Evolutionary conservation across 192 early-diverging fungal species (phyloP).

Genomic region (Paraglomus brasilianum): DNA sequence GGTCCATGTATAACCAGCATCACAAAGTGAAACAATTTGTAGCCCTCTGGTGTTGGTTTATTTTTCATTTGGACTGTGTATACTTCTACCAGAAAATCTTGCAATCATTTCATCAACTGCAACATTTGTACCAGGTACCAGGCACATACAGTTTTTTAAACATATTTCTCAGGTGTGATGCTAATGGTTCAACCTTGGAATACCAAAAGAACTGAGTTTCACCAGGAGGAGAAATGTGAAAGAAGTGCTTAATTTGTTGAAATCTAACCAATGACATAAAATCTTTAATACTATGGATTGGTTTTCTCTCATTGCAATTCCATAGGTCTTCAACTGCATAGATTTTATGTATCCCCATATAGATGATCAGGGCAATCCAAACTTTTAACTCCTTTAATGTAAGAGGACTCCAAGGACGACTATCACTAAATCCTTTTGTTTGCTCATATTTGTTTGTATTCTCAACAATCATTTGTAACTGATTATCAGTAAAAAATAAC

Average conservation of each 20-base stretch:
- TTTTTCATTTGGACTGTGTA: slow-evolving; percentile 32
- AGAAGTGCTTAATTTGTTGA: slow-evolving; percentile 31
- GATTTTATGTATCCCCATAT: slow-evolving; percentile 31
- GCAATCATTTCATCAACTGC: slow-evolving; percentile 38
- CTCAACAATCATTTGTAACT: slow-evolving; percentile 10
- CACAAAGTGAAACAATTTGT: slow-evolving; percentile 37
- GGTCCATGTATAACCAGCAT: slow-evolving; percentile 33
- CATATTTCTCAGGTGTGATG: slow-evolving; percentile 2
- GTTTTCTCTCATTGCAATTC: background rate
- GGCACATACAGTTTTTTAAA: slow-evolving; percentile 33
- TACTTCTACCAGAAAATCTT: slow-evolving; percentile 31
- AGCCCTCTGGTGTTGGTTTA: slow-evolving; percentile 35
- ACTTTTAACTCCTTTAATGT: slow-evolving; percentile 21
- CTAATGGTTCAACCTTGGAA: slow-evolving; percentile 31
- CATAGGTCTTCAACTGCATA: slow-evolving; percentile 11
- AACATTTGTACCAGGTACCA: slow-evolving; percentile 20
- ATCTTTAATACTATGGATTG: slow-evolving; percentile 18
- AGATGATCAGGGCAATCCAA: slow-evolving; percentile 32
- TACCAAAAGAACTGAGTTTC: background rate
- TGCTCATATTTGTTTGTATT: slow-evolving; percentile 34
- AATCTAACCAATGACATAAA: slow-evolving; percentile 33
- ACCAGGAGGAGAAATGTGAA: slow-evolving; percentile 26
- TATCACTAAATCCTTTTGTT: slow-evolving; percentile 2
- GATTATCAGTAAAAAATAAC: slow-evolving; percentile 18
- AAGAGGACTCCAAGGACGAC: slow-evolving; percentile 12